Percentiles rank a stretch among this genome's conserved stretches.
Evolutionary conservation across 2,329 filamentous ascomycete species (phyloP).

Genomic region (Claviceps spartinae): DNA sequence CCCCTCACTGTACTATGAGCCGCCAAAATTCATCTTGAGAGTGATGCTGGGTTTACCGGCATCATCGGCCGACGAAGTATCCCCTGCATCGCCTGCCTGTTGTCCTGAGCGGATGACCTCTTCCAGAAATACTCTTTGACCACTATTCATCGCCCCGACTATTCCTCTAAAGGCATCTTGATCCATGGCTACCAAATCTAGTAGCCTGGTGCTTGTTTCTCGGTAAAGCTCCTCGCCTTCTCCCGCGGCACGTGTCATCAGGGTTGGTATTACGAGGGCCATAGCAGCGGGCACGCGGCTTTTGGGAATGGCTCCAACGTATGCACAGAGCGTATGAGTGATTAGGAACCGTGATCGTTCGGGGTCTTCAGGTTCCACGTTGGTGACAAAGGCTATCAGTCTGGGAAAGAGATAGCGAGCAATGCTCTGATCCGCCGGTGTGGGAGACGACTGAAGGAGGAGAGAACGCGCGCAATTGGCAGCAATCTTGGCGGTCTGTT

Average conservation of each 20-base stretch:
- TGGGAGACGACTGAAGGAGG: constrained; percentile 50
- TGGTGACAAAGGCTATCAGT: constrained; percentile 60
- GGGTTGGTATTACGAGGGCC: constrained; percentile 61
- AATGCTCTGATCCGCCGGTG: constrained; percentile 57
- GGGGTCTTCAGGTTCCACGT: constrained; percentile 61
- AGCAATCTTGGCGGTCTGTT: constrained; percentile 70
- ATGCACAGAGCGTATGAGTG: constrained; percentile 62
- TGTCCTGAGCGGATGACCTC: constrained; percentile 58
- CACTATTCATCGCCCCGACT: constrained; percentile 55
- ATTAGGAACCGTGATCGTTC: constrained; percentile 60
- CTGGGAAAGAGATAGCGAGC: constrained; percentile 61
- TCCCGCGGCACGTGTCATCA: constrained; percentile 58
- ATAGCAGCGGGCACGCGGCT: constrained; percentile 46
- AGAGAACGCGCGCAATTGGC: constrained; percentile 81
- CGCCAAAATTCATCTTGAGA: constrained; percentile 83
- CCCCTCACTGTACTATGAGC: constrained; percentile 12
- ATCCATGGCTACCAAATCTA: constrained; percentile 70
- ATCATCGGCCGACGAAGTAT: constrained; percentile 26
- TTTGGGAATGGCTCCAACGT: constrained; percentile 37
- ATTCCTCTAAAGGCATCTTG: constrained; percentile 60
- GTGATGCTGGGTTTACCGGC: constrained; percentile 68
- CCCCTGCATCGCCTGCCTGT: constrained; percentile 26
- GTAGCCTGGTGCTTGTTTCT: constrained; percentile 62
- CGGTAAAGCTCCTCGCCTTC: constrained; percentile 47
- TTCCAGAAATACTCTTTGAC: constrained; percentile 67